Conservation (phyloP, 805 yeast genomes). For the Kazachstania martiniae region DNA sequence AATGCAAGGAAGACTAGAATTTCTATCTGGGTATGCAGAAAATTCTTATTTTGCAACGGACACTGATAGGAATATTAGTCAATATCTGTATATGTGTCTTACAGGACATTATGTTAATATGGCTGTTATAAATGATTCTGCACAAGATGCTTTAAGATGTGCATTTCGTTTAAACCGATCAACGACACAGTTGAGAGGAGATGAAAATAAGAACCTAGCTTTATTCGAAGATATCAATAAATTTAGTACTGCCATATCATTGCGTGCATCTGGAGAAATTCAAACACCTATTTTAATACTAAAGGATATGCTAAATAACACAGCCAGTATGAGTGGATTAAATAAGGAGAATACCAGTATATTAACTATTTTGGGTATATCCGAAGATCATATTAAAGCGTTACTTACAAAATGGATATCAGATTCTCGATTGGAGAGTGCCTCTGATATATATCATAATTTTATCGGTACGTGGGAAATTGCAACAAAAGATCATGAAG, state of each 20-base stretch:
- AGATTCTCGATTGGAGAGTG: constrained; percentile 56
- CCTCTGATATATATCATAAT: constrained; percentile 43
- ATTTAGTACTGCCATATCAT: constrained; percentile 37
- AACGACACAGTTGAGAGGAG: not conserved
- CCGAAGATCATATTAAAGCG: constrained; percentile 26
- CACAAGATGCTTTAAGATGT: constrained; percentile 17
- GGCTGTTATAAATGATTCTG: constrained; percentile 7
- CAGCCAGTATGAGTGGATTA: constrained; percentile 5
- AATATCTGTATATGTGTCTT: not conserved
- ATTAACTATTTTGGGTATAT: constrained; percentile 5
- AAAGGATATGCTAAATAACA: constrained; percentile 21
- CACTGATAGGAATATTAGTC: not conserved
- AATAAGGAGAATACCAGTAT: not conserved
- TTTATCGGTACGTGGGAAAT: constrained; percentile 36
- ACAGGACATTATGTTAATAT: constrained; percentile 6
- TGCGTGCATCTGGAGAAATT: constrained; percentile 56
- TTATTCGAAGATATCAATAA: constrained; percentile 24
- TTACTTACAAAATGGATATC: constrained; percentile 58
- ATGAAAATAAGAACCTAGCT: constrained; percentile 1
- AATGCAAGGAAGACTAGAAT: constrained; percentile 11
- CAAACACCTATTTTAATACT: constrained; percentile 43
- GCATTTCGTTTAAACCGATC: constrained; percentile 4
- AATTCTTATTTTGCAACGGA: not conserved
- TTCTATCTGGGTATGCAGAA: constrained; percentile 4
- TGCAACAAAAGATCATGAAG: constrained; percentile 13